Base-by-base conservation (phyloP, 768 basidiomycete genomes). In the Lactarius psammicola region DNA sequence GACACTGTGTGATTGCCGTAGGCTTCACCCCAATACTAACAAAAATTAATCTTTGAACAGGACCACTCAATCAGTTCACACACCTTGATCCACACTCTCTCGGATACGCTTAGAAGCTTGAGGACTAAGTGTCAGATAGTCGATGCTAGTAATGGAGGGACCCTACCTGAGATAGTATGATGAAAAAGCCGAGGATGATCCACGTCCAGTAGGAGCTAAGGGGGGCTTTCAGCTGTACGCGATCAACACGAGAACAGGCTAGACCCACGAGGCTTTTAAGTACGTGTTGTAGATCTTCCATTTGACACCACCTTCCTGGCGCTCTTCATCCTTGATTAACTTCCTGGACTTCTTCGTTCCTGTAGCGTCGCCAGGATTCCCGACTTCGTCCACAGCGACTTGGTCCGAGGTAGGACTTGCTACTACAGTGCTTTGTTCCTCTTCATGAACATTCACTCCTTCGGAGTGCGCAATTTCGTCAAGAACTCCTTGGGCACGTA, bases 241-340 rank as follows among this genome's bases (percentile, higher is more conserved):
- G 15, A 62, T 46, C 13, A 54, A 3, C n/a, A 54, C 49, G 59
- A 54, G n/a, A 26, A 58, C 11, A 30, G 13, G 49, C 30, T 26
- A 56, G 55, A 82, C 86, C 56, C 66, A 89, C 87, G 89, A 88
- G 20, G 86, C 88, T 73, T 85, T 81, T 65, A 94, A 72, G 71
- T 95, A 92, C 7, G 80, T 79, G 71, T 80, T 80, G 72, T 85
- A 85, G 31, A 82, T 81, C 15, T 77, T 75, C 89, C 90, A 93
- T 71, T 91, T 92, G 34, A 95, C 93, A 42, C 87, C 86, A 0
- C 94, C 94, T 1, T 82, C 81, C 67, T 90, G 90, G 53, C 92
- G 75, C 65, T 92, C 87, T 72, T 95, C 92, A 56, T 94, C 92
- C 72, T 92, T 87, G 63, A 94, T 75, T 13, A 94, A 76, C 71